These are phyloP conservation scores for Cryptococcus maquisensis DNA, from an alignment of 1,284 basidiomycete species.

Conservation along the genomic window DNA sequence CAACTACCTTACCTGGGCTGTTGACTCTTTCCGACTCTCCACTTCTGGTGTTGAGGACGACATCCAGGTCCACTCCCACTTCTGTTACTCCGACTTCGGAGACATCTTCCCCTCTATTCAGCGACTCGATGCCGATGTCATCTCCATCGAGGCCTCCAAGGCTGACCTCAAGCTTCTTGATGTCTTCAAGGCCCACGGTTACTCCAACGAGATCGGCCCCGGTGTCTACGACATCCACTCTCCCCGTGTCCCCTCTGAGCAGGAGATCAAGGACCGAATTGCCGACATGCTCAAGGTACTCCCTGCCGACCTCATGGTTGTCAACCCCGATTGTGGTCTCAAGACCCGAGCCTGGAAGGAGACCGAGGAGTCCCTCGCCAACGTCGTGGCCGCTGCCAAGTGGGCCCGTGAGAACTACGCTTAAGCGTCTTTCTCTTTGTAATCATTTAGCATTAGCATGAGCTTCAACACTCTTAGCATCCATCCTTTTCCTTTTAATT, in stretches of 20 bases:
- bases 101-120: constrained; percentile 98
- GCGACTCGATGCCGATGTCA: constrained; percentile 96
- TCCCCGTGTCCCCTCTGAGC: constrained; percentile 87
- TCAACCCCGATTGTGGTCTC: constrained; percentile 79
- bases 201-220: constrained; percentile 97
- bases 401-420: constrained; percentile 80
- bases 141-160: constrained; percentile 98
- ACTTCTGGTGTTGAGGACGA: constrained; percentile 89
- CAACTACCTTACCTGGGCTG: constrained; percentile 90
- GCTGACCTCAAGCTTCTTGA: constrained; percentile 94
- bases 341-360: constrained; percentile 97
- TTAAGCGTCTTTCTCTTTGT: constrained; percentile 51
- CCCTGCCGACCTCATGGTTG: constrained; percentile 72
- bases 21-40: constrained; percentile 94
- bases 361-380: constrained; percentile 79
- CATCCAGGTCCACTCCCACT: constrained; percentile 96
- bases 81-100: constrained; percentile 71
- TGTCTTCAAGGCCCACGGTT: constrained; percentile 92
- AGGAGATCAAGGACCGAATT: constrained; percentile 95
- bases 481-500: constrained; percentile 7
- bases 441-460: constrained; percentile 11
- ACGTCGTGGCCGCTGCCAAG: constrained; percentile 82
- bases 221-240: constrained; percentile 99
- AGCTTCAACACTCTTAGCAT: constrained; percentile 78
- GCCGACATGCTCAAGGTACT: constrained; percentile 76